A percentile compares a stretch with the other conserved stretches of the same genome.
These are phyloP conservation scores for Sclerotinia minor DNA, from an alignment of 2,329 filamentous ascomycete species.

Conservation along the genomic window DNA sequence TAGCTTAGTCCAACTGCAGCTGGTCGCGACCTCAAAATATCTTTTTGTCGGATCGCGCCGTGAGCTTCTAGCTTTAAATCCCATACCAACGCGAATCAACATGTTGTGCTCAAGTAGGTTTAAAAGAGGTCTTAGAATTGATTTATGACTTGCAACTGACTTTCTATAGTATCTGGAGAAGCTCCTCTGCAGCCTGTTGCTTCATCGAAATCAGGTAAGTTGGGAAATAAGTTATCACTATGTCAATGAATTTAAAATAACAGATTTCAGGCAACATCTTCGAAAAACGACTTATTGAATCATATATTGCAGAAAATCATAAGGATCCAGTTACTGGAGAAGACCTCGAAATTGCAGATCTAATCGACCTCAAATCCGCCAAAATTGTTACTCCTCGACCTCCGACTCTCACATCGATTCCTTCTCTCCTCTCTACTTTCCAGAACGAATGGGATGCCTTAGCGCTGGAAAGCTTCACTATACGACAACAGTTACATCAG, in stretches of 20 bases:
- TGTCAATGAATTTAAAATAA: slow-evolving; percentile 30
- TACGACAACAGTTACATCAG: slow-evolving; percentile 85
- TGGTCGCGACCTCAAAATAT: slow-evolving; percentile 26
- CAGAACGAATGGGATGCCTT: slow-evolving; percentile 98
- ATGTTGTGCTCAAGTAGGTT: slow-evolving; percentile 68
- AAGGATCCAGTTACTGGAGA: slow-evolving; percentile 90
- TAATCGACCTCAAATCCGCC: slow-evolving; percentile 82
- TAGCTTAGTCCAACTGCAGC: slow-evolving; percentile 3
- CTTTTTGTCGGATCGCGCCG: slow-evolving; percentile 30
- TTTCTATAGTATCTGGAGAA: slow-evolving; percentile 81
- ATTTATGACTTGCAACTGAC: slow-evolving; percentile 35
- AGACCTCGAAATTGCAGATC: slow-evolving; percentile 77
- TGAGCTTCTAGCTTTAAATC: slow-evolving; percentile 29
- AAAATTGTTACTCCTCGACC: slow-evolving; percentile 85
- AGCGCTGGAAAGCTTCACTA: slow-evolving; percentile 85
- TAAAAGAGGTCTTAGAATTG: slow-evolving; percentile 1
- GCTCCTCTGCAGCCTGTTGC: slow-evolving; percentile 91
- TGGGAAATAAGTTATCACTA: slow-evolving; percentile 27
- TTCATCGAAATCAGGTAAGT: slow-evolving; percentile 87
- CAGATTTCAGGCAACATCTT: slow-evolving; percentile 72
- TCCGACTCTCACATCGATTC: slow-evolving; percentile 92
- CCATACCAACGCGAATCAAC: slow-evolving; percentile 42
- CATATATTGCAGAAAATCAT: slow-evolving; percentile 89
- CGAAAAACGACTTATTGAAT: slow-evolving; percentile 92
- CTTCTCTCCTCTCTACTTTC: slow-evolving; percentile 88